Base-by-base conservation (phyloP, 139 green algal species). In the Choricystis sp. region DNA sequence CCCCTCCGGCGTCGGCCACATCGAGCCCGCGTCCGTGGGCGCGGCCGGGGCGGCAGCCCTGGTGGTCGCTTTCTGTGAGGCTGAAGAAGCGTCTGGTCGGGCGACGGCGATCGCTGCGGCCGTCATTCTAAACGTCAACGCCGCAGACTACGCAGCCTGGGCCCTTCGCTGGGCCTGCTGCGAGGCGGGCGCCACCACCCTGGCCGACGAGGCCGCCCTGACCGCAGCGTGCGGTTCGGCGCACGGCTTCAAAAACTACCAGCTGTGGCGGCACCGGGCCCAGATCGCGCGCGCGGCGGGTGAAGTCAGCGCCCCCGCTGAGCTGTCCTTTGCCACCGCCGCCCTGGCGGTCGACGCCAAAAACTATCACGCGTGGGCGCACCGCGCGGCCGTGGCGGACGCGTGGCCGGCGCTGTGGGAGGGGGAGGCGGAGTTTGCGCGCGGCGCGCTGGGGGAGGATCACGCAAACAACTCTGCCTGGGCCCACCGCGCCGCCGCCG, bases 291-390 rank as follows among this genome's bases (percentile, higher is more conserved):
- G 81, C 40, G 61, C 69, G n/a, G 60, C 80, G 48, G 74, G 81
- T 1, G 40, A 25, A 23, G 22, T 21, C 29, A 19, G 14, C 26
- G n/a, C 29, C 21, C 40, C 62, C 48, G 63, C 78, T 63, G 81
- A 85, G 61, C 61, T 84, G 63, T 64, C 69, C 1, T 85, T 81
- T 74, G 31, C 75, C 2, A 62, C 67, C 2, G 65, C 60, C 16
- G 83, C 81, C 26, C 72, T 93, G 55, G 66, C 69, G 14, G 22
- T 66, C 2, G 88, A 94, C 64, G 74, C 76, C 4, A 94, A 94
- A 66, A 94, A 94, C 76, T 96, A 94, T 74, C 88, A 96, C 60
- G 83, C 81, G 2, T 94, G 87, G 87, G 78, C 84, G 1, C 86
- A 94, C 67, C 75, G 85, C 21, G 79, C 86, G 71, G 80, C 75